Evolutionary conservation across 2,329 filamentous ascomycete species (phyloP).

Genomic region (Neopestalotiopsis sp.): DNA sequence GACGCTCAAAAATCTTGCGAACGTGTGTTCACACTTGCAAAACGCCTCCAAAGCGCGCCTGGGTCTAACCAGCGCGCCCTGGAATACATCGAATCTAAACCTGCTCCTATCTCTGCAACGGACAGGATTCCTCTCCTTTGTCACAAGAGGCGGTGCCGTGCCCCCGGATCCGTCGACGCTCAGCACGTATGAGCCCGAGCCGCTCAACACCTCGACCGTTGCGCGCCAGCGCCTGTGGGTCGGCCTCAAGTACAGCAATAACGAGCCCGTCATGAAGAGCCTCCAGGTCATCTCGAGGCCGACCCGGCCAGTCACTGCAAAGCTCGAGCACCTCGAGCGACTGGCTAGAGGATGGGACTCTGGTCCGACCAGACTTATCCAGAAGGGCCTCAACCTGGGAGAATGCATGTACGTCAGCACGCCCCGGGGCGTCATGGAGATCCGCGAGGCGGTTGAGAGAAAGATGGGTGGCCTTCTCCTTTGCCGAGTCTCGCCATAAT

Average conservation of each 20-base stretch:
- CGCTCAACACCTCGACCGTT: constrained; percentile 72
- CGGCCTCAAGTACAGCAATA: constrained; percentile 88
- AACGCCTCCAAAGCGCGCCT: constrained; percentile 87
- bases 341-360: constrained; percentile 73
- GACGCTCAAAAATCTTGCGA: constrained; percentile 75
- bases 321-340: constrained; percentile 63
- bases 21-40: constrained; percentile 89
- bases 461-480: constrained; percentile 81
- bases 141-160: constrained; percentile 71
- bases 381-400: constrained; percentile 73
- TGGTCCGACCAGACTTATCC: constrained; percentile 67
- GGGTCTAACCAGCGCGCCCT: constrained; percentile 81
- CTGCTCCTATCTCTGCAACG: constrained; percentile 80
- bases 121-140: constrained; percentile 79
- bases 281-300: constrained; percentile 75
- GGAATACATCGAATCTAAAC: constrained; percentile 79
- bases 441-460: constrained; percentile 80
- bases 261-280: constrained; percentile 75
- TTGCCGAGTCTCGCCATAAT: constrained; percentile 62
- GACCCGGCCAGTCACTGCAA: constrained; percentile 72
- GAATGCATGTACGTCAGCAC: constrained; percentile 85
- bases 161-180: constrained; percentile 55
- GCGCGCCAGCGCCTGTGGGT: constrained; percentile 81
- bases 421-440: constrained; percentile 78
- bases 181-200: constrained; percentile 53